Conservation (phyloP, 345 rosid genomes). For the Salix koriyanagi region DNA sequence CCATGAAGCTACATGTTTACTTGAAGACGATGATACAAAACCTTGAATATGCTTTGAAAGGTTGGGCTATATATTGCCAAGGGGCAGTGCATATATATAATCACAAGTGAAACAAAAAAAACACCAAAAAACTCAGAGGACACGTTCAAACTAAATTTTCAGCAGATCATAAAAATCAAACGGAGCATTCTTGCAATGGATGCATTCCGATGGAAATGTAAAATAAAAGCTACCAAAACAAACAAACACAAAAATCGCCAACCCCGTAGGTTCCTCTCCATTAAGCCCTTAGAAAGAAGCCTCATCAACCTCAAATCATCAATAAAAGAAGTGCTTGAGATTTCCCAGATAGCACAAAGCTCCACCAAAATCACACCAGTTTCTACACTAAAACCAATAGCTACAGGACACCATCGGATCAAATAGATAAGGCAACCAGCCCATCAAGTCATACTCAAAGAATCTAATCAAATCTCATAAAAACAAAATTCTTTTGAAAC, state of each 20-base stretch:
- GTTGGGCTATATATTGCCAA: neutral
- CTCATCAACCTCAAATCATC: neutral
- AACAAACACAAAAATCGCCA: neutral
- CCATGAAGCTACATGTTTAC: conserved; percentile 52
- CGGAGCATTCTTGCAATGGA: neutral
- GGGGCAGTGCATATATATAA: neutral
- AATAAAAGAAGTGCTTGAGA: neutral
- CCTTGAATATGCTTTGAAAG: neutral
- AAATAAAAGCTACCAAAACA: neutral
- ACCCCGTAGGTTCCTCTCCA: conserved; percentile 1
- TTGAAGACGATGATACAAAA: conserved; percentile 8
- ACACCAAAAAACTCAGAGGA: neutral
- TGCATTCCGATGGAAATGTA: neutral
- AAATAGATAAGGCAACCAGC: neutral
- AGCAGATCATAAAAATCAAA: neutral
- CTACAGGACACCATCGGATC: neutral
- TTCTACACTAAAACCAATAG: neutral
- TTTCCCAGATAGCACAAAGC: neutral
- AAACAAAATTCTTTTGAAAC: neutral
- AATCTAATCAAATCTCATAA: neutral
- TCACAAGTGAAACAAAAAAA: neutral
- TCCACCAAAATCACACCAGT: neutral
- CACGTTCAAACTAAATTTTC: neutral
- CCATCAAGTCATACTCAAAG: neutral
- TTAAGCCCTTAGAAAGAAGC: neutral